Base-by-base conservation (phyloP, 805 yeast genomes). In the Nakazawaea laoshanensis region DNA sequence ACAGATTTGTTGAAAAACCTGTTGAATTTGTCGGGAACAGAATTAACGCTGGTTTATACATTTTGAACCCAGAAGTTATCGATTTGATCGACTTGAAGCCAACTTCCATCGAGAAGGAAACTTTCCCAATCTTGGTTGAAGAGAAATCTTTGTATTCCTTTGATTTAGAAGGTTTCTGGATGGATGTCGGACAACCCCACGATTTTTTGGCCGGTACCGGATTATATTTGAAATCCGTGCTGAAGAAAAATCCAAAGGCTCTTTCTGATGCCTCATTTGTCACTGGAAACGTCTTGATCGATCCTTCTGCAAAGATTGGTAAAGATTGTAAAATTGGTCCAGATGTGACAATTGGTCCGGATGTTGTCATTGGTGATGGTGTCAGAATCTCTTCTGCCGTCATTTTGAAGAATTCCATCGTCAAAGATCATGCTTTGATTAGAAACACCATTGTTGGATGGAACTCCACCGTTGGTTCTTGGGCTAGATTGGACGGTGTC, bases 161-260 rank as follows among this genome's bases (percentile, higher is more conserved):
- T 55, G 99, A 92, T 64, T 77, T 92, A 56, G 96, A 92, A 71
- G 97, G 98, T 47, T 92, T 78, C 84, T 92, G 99, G 99, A 92
- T 92, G 98, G 99, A 92, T 64, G 96, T 92, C 49, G 99, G 99
- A 64, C 99, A 92, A 73, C 99, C 99, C 74, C 92, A 89, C 77
- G 99, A 92, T 67, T 92, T 87, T 79, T 67, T 92, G 46, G 78
- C 95, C 40, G 99, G 99, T 63, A 85, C 96, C 52, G 77, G 87
- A 49, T 70, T 89, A 45, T 92, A 88, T 74, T 73, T 92, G 61
- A 72, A 82, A 59, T 80, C 97, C 36, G 67, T 87, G 55, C 62
- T 89, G 50, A 82, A 82, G 76, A 85, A 79, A 65, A 57, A 65
- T 48, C 83, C 96, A 43, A 72, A 72, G 49, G 57, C 65, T 47